Evolutionary conservation across 331 rosid genomes (phyloP), one percentile per base, ranked within the genome.

Genomic region (Telfairia occidentalis): DNA sequence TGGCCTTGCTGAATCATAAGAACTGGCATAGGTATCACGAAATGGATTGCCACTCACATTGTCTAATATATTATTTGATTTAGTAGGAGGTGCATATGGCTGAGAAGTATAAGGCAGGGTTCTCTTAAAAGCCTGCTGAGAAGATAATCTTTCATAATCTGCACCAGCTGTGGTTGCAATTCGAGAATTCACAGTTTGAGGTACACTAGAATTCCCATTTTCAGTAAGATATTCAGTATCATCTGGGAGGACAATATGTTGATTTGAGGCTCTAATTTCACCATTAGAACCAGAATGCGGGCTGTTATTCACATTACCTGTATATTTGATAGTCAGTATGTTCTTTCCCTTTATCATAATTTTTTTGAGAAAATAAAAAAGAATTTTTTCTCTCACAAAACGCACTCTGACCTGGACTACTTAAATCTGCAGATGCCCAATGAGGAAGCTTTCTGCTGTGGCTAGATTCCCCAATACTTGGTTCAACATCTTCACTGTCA

Each of bases 61-160:
- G 78, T 86, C 92, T 57, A 54, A 81, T 16, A 78, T 23, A 75
- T 64, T 80, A 76, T 73, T 88, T 71, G 30, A 50, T 78, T 85
- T 79, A 61, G 74, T 34, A 34, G 78, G 81, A 29, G 85, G 75
- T 50, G 80, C 77, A 77, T 77, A 81, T 71, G 85, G 76, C 78
- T 76, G 89, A 65, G 87, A 60, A 73, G 91, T 77, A 21, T 75
- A 32, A 1, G 96, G 96, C 81, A 89, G 91, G 73, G 87, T 86
- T 83, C 96, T 83, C 80, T 76, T 88, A 30, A 84, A 63, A 79
- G 93, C 96, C 81, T 88, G 91, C 45, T 80, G 90, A 78, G 92
- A 79, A 59, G 95, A 82, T 73, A 89, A 73, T 74, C 79, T 87
- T 78, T 87, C 91, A 87, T 55, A 81, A 63, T 83, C 86, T 8